Evolutionary conservation across 2,329 filamentous ascomycete species (phyloP).

Genomic region (Xylariaceae sp.): DNA sequence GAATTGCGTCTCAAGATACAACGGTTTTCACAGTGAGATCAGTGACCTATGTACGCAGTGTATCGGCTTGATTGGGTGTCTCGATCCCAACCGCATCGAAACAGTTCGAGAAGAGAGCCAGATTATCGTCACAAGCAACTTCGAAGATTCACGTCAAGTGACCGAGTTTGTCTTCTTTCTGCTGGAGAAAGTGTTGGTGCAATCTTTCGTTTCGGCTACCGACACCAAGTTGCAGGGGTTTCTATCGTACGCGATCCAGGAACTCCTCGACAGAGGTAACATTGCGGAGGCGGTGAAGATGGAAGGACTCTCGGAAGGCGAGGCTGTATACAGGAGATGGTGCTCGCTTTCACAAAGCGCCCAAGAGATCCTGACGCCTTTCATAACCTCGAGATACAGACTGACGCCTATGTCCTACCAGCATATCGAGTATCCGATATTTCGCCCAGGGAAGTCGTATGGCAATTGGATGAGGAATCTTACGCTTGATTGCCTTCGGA

Average conservation of each 20-base stretch:
- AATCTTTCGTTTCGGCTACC: slow-evolving; percentile 83
- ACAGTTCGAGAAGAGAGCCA: slow-evolving; percentile 69
- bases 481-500: slow-evolving; percentile 74
- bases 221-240: slow-evolving; percentile 87
- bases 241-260: slow-evolving; percentile 90
- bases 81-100: slow-evolving; percentile 88
- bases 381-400: slow-evolving; percentile 76
- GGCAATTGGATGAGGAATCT: slow-evolving; percentile 76
- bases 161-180: slow-evolving; percentile 82
- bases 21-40: slow-evolving; percentile 60
- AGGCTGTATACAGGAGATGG: slow-evolving; percentile 68
- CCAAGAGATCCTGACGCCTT: slow-evolving; percentile 79
- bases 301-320: slow-evolving; percentile 43
- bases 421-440: slow-evolving; percentile 69
- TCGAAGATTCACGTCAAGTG: slow-evolving; percentile 69
- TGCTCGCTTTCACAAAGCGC: slow-evolving; percentile 68
- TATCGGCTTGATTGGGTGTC: slow-evolving; percentile 80
- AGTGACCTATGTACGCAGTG: slow-evolving; percentile 71
- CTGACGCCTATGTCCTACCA: slow-evolving; percentile 57
- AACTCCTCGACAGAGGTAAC: slow-evolving; percentile 72
- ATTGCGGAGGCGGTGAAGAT: slow-evolving; percentile 54
- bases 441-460: slow-evolving; percentile 62
- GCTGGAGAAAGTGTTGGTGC: slow-evolving; percentile 80
- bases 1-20: slow-evolving; percentile 79
- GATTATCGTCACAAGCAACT: slow-evolving; percentile 85